Conservation (phyloP, 495 filamentous ascomycete species). For the Aspergillus haitiensis region DNA sequence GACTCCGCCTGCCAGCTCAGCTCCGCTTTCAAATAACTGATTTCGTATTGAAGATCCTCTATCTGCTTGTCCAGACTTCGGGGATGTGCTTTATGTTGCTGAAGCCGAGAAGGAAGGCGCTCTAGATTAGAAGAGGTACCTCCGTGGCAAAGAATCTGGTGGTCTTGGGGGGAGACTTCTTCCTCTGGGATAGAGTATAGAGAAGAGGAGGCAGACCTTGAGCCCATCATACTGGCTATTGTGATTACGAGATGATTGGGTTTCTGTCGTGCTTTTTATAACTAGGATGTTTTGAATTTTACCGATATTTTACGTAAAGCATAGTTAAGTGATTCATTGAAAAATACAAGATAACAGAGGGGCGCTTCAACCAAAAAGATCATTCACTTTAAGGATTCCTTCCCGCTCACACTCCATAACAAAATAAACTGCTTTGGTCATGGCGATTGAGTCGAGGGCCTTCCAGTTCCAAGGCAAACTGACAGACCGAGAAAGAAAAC, state of each 20-base stretch:
- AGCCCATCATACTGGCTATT: background rate
- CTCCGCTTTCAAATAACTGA: conserved; percentile 15
- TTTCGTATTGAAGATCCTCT: conserved; percentile 12
- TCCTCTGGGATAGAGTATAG: conserved; percentile 15
- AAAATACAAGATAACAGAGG: too few relatives aligned
- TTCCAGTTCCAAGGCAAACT: conserved; percentile 7
- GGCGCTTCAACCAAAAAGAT: background rate
- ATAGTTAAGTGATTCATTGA: too few relatives aligned
- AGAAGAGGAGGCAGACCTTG: conserved; percentile 6
- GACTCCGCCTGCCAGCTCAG: conserved; percentile 14
- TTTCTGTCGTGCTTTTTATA: too few relatives aligned
- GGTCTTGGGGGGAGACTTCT: conserved; percentile 16
- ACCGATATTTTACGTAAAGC: too few relatives aligned
- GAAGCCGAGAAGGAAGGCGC: conserved; percentile 15
- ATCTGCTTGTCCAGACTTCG: conserved; percentile 5
- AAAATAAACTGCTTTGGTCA: background rate
- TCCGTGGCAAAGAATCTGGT: conserved; percentile 14
- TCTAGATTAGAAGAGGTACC: conserved; percentile 16
- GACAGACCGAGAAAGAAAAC: background rate
- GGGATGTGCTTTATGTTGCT: conserved; percentile 4
- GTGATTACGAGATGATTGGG: too few relatives aligned
- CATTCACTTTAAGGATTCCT: background rate
- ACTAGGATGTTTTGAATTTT: too few relatives aligned
- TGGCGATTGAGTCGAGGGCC: background rate
- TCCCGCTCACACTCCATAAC: conserved; percentile 1